phyloP scores from a whole-genome alignment of 2,329 filamentous ascomycete genomes.

The Ramularia collo-cygni region DNA sequence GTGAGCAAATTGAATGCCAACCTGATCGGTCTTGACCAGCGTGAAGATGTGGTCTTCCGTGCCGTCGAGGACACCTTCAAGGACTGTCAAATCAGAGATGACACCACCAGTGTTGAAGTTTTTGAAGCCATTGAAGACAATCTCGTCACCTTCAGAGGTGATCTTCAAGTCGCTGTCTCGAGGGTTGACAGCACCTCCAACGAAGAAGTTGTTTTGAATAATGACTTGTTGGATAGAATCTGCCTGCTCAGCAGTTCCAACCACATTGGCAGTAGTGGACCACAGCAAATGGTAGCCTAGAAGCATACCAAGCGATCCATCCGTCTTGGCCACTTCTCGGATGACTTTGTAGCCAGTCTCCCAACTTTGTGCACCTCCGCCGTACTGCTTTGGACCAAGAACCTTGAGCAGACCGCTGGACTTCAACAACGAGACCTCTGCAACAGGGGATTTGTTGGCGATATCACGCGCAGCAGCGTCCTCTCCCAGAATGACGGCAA shows the following conservation, averaged over 20 bases:
- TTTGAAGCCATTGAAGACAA: constrained; percentile 58
- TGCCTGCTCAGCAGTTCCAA: constrained; percentile 54
- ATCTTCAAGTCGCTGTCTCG: constrained; percentile 56
- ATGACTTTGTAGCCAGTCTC: constrained; percentile 53
- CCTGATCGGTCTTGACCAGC: constrained; percentile 51
- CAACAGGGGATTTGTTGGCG: constrained; percentile 47
- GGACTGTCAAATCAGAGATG: constrained; percentile 54
- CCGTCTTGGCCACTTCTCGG: constrained; percentile 56
- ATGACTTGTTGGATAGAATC: constrained; percentile 52
- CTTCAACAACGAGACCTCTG: constrained; percentile 48
- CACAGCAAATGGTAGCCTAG: constrained; percentile 60
- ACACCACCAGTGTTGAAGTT: constrained; percentile 63
- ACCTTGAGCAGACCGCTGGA: constrained; percentile 45
- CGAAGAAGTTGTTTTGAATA: constrained; percentile 58
- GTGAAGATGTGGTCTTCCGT: constrained; percentile 58
- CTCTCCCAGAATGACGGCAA: constrained; percentile 43
- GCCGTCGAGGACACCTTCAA: constrained; percentile 55
- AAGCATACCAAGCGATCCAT: constrained; percentile 60
- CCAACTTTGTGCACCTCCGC: constrained; percentile 49
- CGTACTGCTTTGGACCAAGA: constrained; percentile 45
- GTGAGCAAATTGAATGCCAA: constrained; percentile 51
- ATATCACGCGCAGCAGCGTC: constrained; percentile 45
- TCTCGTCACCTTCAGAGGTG: constrained; percentile 45
- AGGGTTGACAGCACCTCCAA: constrained; percentile 59
- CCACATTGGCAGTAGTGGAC: constrained; percentile 54